phyloP scores from a whole-genome alignment of 306 rosid species.

The Quercus berberidifolia region DNA sequence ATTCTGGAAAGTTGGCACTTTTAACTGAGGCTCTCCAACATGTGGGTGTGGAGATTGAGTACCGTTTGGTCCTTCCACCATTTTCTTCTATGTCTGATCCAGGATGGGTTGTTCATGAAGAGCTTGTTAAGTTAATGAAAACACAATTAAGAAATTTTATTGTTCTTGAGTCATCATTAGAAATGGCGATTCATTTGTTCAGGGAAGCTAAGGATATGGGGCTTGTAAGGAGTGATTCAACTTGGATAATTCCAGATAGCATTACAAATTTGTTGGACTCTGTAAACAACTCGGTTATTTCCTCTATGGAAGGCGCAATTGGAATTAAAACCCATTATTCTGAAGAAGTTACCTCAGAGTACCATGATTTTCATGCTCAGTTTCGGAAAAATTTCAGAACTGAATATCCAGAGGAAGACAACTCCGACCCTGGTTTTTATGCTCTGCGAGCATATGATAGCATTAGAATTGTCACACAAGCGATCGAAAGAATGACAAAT shows the following conservation, averaged over 20 bases:
- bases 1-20: conserved; percentile 40
- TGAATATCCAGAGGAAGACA: conserved; percentile 38
- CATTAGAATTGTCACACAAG: conserved; percentile 42
- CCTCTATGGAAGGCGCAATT: conserved; percentile 60
- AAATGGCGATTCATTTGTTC: conserved; percentile 46
- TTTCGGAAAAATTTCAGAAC: conserved; percentile 33
- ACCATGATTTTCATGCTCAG: conserved; percentile 25
- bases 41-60: conserved; percentile 47
- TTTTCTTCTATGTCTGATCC: conserved; percentile 37
- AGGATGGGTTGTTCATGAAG: conserved; percentile 26
- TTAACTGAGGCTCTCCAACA: conserved; percentile 59
- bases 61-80: conserved; percentile 57
- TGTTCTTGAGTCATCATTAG: conserved; percentile 51
- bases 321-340: conserved; percentile 60
- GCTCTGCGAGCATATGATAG: conserved; percentile 66
- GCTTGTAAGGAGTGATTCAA: conserved; percentile 44
- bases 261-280: conserved; percentile 43
- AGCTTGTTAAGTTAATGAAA: conserved; percentile 30
- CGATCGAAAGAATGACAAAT: conserved; percentile 29
- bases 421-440: conserved; percentile 45
- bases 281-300: conserved; percentile 34
- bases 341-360: conserved; percentile 25
- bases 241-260: conserved; percentile 63
- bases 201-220: conserved; percentile 49
- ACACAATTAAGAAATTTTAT: conserved; percentile 49